A percentile compares a stretch with the other conserved stretches of the same genome.
phyloP scores from a whole-genome alignment of 78 protist genomes.

The Protostelium mycophagum region DNA sequence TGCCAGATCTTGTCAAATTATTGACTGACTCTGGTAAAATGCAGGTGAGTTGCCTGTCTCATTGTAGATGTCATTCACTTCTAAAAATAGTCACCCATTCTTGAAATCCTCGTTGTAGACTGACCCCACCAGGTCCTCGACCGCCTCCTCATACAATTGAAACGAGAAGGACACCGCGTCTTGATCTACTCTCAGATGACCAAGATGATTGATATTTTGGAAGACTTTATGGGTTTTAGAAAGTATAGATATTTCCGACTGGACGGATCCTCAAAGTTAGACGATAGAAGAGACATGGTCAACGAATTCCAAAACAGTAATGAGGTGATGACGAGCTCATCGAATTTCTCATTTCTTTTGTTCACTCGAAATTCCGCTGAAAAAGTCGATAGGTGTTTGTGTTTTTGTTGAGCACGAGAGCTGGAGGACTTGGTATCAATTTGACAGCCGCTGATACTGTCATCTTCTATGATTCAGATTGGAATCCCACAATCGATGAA shows the following conservation, averaged over 20 bases:
- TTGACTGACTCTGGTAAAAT: background rate
- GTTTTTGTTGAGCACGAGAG: conserved; percentile 91
- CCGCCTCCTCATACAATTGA: conserved; percentile 47
- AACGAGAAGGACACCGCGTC: conserved; percentile 78
- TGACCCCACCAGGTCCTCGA: conserved; percentile 73
- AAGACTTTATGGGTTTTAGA: conserved; percentile 61
- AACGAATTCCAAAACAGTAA: conserved; percentile 67
- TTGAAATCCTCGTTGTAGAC: conserved; percentile 55
- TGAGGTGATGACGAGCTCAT: background rate
- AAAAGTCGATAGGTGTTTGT: conserved; percentile 48
- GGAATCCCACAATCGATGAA: conserved; percentile 93
- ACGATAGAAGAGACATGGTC: conserved; percentile 81
- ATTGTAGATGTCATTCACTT: too few relatives aligned
- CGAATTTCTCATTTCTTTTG: background rate
- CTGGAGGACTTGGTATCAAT: conserved; percentile 98
- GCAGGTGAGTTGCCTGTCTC: background rate
- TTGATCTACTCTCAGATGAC: conserved; percentile 93
- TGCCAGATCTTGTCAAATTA: background rate
- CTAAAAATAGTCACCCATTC: background rate
- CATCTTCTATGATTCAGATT: conserved; percentile 92
- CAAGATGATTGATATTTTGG: conserved; percentile 82
- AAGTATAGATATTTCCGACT: conserved; percentile 72
- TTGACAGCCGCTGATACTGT: conserved; percentile 98
- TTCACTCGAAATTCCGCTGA: background rate
- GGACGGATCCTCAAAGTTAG: conserved; percentile 81